Conservation (phyloP, 257 asterid genomes). For the Datura wrightii region DNA sequence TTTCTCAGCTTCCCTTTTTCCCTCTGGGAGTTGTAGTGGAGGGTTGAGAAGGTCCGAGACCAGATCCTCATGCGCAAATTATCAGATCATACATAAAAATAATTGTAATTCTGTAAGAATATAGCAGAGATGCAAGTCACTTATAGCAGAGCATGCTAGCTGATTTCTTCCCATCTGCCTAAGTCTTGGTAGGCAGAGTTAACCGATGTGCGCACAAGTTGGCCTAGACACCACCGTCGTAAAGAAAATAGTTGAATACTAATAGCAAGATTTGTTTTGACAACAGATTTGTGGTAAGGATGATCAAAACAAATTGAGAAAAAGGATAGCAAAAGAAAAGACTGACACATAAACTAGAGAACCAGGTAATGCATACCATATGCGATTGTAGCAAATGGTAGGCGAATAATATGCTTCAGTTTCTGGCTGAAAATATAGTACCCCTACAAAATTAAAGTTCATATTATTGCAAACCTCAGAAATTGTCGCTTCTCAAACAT, state of each 20-base stretch:
- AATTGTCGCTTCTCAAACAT: not conserved
- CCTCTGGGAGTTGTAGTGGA: not conserved
- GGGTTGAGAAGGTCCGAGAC: conserved; percentile 1
- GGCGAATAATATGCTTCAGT: conserved; percentile 88
- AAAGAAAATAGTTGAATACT: conserved; percentile 12
- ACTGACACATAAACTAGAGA: conserved; percentile 13
- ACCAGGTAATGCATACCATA: conserved; percentile 63
- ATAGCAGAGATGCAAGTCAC: not conserved
- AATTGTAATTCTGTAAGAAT: conserved; percentile 2
- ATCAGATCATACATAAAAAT: not conserved
- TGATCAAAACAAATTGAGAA: not conserved
- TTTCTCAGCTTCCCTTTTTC: not conserved
- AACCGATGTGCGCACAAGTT: not conserved
- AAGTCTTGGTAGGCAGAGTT: not conserved
- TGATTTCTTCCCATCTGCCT: not conserved
- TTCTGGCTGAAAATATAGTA: conserved; percentile 97
- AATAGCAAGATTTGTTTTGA: conserved; percentile 16
- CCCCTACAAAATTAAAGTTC: conserved; percentile 65
- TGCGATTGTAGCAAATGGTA: conserved; percentile 84
- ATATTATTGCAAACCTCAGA: conserved; percentile 19
- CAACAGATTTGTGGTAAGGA: not conserved
- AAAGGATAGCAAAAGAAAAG: not conserved
- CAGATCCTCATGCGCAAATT: not conserved
- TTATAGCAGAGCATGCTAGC: conserved; percentile 10
- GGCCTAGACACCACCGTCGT: not conserved